These are phyloP conservation scores for Stephanocyclus meneghinianus DNA, from an alignment of 352 stramenopile species.

Conservation along the genomic window DNA sequence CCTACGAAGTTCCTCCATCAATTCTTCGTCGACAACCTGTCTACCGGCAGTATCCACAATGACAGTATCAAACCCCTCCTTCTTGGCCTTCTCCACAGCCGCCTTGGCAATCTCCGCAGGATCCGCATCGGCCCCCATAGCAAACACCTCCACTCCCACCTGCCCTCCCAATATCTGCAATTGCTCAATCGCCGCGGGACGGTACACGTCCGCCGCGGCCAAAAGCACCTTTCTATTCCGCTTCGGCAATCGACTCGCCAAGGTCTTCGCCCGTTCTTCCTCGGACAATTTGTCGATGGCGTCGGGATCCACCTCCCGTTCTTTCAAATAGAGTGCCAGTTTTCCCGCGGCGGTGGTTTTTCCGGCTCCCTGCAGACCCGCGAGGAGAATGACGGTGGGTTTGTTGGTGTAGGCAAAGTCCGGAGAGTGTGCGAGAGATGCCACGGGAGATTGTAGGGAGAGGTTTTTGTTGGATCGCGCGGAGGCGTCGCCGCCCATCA, in stretches of 20 bases:
- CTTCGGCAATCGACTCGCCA: constrained; percentile 62
- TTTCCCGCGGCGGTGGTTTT: constrained; percentile 86
- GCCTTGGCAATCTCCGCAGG: constrained; percentile 82
- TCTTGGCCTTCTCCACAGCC: constrained; percentile 75
- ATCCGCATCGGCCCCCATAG: constrained; percentile 72
- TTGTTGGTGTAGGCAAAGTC: constrained; percentile 36
- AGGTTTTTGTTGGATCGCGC: constrained; percentile 10
- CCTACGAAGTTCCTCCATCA: constrained; percentile 83
- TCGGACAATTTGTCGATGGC: constrained; percentile 44
- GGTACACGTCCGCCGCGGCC: constrained; percentile 85
- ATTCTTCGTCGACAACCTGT: constrained; percentile 83
- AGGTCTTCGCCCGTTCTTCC: constrained; percentile 45
- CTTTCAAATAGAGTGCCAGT: constrained; percentile 83
- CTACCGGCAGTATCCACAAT: constrained; percentile 87
- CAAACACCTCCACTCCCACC: constrained; percentile 84
- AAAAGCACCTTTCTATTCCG: constrained; percentile 81
- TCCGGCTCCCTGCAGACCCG: constrained; percentile 85
- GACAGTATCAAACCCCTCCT: constrained; percentile 83
- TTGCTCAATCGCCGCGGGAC: constrained; percentile 86
- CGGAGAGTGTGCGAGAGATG: constrained; percentile 49
- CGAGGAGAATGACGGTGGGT: constrained; percentile 84
- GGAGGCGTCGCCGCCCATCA: constrained; percentile 82
- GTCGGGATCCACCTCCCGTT: constrained; percentile 75
- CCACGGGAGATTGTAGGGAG: constrained; percentile 50
- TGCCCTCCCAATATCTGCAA: constrained; percentile 82